Evolutionary conservation across 225 moss, liverwort and hornwort species (phyloP).

Genomic region (Sphagnum tenellum): DNA sequence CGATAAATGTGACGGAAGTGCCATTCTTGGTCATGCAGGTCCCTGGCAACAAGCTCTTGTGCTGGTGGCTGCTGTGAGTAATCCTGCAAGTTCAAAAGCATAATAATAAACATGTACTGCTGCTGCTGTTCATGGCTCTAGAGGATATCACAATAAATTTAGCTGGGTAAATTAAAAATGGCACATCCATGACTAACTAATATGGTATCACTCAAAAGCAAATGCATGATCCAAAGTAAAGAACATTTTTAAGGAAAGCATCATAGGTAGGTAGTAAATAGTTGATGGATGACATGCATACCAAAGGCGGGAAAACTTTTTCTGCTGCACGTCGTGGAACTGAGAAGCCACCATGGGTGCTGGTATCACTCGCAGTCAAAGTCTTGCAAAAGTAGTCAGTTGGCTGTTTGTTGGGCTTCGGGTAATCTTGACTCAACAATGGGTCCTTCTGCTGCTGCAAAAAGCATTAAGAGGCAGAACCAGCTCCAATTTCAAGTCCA

Average conservation of each 20-base stretch:
- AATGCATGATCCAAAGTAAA: too few relatives aligned
- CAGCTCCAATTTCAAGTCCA: not conserved
- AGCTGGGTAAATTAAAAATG: too few relatives aligned
- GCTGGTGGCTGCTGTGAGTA: conserved; percentile 60
- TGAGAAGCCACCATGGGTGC: conserved; percentile 52
- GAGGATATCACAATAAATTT: too few relatives aligned
- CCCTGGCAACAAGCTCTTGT: conserved; percentile 80
- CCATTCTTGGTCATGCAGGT: conserved; percentile 85
- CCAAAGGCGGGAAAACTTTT: conserved; percentile 55
- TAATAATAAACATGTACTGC: too few relatives aligned
- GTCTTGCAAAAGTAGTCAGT: conserved; percentile 57
- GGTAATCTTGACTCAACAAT: conserved; percentile 16
- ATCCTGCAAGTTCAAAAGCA: conserved; percentile 32
- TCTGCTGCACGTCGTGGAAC: conserved; percentile 45
- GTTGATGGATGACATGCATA: not conserved
- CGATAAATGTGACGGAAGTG: conserved; percentile 85
- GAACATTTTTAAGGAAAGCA: too few relatives aligned
- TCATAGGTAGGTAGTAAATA: too few relatives aligned
- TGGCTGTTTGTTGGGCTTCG: conserved; percentile 36
- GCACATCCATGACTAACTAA: too few relatives aligned
- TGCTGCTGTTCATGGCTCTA: too few relatives aligned
- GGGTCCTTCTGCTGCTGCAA: conserved; percentile 38
- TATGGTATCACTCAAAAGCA: too few relatives aligned
- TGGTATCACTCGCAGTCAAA: conserved; percentile 50
- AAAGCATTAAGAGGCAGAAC: not conserved